Base-by-base conservation (phyloP, 305 asterid genomes). In the Solanum hybrid region DNA sequence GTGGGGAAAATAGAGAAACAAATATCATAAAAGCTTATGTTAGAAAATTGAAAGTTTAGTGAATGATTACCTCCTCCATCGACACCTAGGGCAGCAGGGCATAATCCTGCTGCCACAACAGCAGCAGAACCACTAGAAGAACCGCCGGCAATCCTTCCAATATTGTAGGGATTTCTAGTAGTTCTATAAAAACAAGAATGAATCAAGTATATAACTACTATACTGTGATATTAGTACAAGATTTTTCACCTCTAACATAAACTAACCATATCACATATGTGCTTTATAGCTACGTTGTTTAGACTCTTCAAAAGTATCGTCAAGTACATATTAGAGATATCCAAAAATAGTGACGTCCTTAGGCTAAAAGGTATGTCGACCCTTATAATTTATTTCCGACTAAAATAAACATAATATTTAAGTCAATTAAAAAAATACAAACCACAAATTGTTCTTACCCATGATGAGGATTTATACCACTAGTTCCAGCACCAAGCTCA, bases 81-180 rank as follows among this genome's bases (percentile, higher is more conserved):
- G 26, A 97, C 97, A 56, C 99, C 99, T 24, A 97, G 99, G 6
- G 99, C 97, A 80, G 92, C 92, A 27, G 99, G 99, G 93, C 99
- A 97, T 86, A 97, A 76, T 72, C 99, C 99, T 31, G 99, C 98
- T 66, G 98, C 96, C 5, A 96, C 99, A 40, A 96, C 98, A 69
- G 98, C 99, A 66, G 99, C 99, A 89, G 99, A 97, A 42, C 99
- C 99, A 92, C 99, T 95, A 31, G 99, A 97, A 82, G 99, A 97
- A 29, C 99, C 99, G 90, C 99, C 99, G 8, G 99, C 91, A 34
- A 97, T 95, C 93, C 91, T 95, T 88, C 88, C 92, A 38, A 90
- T 86, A 79, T 97, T 46, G 38, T 97, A 94, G 22, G 99, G 99
- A 92, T 97, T 96, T 88, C 98, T 93, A 46, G 93, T 92, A 9